Evolutionary conservation across 169 alveolate species (phyloP).

Genomic region (Eimeria sp.): DNA sequence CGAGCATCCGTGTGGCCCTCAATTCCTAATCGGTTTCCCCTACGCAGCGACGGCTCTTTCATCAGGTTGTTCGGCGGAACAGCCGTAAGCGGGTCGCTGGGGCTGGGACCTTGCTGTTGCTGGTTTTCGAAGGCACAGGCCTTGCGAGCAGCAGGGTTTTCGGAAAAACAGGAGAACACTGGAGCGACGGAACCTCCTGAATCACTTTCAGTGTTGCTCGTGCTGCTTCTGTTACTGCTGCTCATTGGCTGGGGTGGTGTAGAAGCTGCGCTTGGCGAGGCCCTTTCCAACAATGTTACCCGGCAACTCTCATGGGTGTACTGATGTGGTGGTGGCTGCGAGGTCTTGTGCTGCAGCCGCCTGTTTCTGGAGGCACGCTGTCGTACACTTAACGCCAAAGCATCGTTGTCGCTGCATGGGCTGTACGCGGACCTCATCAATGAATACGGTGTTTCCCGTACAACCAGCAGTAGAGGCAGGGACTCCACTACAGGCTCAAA

Average conservation of each 20-base stretch:
- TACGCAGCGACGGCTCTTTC: neutral
- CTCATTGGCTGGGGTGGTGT: neutral
- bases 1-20: neutral
- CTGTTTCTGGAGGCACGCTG: neutral
- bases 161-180: neutral
- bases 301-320: neutral
- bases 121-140: neutral
- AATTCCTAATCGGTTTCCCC: neutral
- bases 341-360: neutral
- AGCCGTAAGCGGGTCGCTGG: neutral
- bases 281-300: neutral
- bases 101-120: neutral
- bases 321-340: neutral
- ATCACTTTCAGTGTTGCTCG: neutral
- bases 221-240: conserved; percentile 10
- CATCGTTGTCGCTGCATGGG: conserved; percentile 32
- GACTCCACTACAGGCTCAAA: conserved; percentile 78
- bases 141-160: neutral
- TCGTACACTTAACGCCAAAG: neutral
- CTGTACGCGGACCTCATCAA: conserved; percentile 41
- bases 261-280: neutral
- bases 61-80: neutral
- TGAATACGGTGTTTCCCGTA: conserved; percentile 69
- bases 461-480: conserved; percentile 17
- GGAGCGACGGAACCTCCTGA: neutral